Percentiles rank a stretch among this genome's conserved stretches.
Conservation (phyloP, 1,139 yeast genomes). For the Zhuliangozyma parablackwelliae region DNA sequence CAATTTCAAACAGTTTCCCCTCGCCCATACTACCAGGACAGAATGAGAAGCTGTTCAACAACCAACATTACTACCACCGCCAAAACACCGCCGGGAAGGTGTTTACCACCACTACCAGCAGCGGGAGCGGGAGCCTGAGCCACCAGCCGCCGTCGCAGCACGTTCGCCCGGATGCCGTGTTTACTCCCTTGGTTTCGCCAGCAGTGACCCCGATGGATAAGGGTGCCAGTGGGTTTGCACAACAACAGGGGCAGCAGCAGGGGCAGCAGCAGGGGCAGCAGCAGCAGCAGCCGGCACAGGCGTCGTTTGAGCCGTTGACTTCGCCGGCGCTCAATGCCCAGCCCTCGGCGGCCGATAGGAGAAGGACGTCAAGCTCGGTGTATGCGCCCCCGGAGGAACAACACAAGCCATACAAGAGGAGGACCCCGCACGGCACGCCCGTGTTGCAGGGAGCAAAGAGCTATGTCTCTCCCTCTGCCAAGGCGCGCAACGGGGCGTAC, state of each 20-base stretch:
- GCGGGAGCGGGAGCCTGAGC: background rate
- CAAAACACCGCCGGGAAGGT: constrained; percentile 14
- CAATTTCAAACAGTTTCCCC: constrained; percentile 14
- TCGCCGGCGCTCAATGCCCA: constrained; percentile 65
- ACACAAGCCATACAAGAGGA: constrained; percentile 23
- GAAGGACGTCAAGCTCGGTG: constrained; percentile 34
- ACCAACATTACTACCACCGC: constrained; percentile 41
- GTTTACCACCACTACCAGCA: constrained; percentile 1
- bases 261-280: too few species aligned
- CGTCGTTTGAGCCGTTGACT: constrained; percentile 47
- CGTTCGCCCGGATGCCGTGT: constrained; percentile 47
- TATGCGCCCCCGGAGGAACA: constrained; percentile 14
- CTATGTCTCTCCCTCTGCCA: constrained; percentile 11
- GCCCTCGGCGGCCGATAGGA: constrained; percentile 17
- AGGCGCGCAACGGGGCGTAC: constrained; percentile 7
- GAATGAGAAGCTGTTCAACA: constrained; percentile 39
- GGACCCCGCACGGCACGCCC: constrained; percentile 51
- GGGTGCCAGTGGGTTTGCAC: constrained; percentile 9
- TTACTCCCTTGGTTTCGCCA: constrained; percentile 76
- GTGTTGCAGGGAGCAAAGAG: constrained; percentile 26
- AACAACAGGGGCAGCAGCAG: too few species aligned
- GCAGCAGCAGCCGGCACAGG: constrained; percentile 28
- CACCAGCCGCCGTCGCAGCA: constrained; percentile 17
- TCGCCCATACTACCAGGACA: constrained; percentile 45
- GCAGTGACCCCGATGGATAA: constrained; percentile 62